These are phyloP conservation scores for Moesziomyces sp. DNA, from an alignment of 1,284 basidiomycete genomes.

Conservation along the genomic window DNA sequence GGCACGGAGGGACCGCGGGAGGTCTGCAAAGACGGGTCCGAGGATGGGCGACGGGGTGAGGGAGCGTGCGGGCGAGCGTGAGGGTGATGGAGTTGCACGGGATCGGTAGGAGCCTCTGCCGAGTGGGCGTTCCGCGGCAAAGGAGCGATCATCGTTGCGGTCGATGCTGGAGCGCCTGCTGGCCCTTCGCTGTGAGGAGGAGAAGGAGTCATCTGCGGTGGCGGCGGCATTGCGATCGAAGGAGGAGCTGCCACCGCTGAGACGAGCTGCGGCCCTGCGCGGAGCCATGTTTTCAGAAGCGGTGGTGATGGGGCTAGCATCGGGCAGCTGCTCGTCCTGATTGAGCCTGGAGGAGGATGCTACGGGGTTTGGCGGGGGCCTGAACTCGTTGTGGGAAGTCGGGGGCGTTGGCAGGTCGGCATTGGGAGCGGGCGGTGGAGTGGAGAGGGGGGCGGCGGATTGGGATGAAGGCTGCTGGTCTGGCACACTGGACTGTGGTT, in stretches of 20 bases:
- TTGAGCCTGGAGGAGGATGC: constrained; percentile 34
- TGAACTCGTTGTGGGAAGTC: constrained; percentile 53
- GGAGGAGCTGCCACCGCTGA: constrained; percentile 43
- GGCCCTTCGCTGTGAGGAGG: constrained; percentile 31
- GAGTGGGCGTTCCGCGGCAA: constrained; percentile 33
- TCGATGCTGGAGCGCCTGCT: constrained; percentile 48
- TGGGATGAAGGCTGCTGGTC: constrained; percentile 2
- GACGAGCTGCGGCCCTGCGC: constrained; percentile 37
- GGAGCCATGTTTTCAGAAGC: constrained; percentile 40
- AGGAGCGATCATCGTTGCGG: constrained; percentile 36
- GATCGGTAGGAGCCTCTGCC: constrained; percentile 35
- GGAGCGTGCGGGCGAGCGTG: constrained; percentile 37
- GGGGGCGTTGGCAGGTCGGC: constrained; percentile 50
- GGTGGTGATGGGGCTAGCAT: constrained; percentile 44
- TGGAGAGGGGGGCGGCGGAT: not conserved
- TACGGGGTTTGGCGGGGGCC: constrained; percentile 30
- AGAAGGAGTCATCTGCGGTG: not conserved
- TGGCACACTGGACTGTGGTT: too few relatives aligned
- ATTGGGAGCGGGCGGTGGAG: constrained; percentile 7
- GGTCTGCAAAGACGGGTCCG: constrained; percentile 38
- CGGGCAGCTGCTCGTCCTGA: constrained; percentile 20
- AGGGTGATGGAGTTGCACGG: constrained; percentile 29
- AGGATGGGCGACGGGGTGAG: constrained; percentile 63
- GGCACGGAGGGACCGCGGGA: constrained; percentile 4
- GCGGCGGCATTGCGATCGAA: constrained; percentile 33